phyloP scores from a whole-genome alignment of 257 asterid genomes.

The Thymus mandschuricus region DNA sequence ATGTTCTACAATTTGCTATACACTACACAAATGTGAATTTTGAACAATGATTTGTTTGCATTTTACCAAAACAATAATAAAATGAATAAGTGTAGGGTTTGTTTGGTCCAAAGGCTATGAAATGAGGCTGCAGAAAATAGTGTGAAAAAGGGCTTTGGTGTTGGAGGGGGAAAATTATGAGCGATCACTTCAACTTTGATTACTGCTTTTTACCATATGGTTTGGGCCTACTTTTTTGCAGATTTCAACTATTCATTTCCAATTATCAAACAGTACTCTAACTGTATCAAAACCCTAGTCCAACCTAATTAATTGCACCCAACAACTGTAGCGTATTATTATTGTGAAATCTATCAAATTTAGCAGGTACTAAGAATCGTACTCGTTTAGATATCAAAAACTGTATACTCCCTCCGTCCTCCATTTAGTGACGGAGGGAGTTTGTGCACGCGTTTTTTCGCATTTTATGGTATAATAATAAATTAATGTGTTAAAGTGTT shows the following conservation, averaged over 20 bases:
- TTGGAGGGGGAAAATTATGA: slow-evolving; percentile 36
- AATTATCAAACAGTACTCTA: slow-evolving; percentile 20
- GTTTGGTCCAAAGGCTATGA: slow-evolving; percentile 42
- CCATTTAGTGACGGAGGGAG: too few species aligned
- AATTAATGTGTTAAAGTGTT: too few species aligned
- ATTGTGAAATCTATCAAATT: too few species aligned
- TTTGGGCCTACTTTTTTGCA: slow-evolving; percentile 26
- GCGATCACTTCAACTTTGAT: slow-evolving; percentile 51
- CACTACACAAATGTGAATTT: not conserved
- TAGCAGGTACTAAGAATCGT: too few species aligned
- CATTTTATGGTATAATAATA: too few species aligned
- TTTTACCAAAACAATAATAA: too few species aligned
- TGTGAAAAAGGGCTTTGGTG: slow-evolving; percentile 11
- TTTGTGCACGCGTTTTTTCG: too few species aligned
- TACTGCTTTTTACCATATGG: slow-evolving; percentile 27
- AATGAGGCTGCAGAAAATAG: slow-evolving; percentile 37
- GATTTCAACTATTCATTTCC: slow-evolving; percentile 31
- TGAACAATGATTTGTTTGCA: not conserved
- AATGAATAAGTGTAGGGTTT: slow-evolving; percentile 4
- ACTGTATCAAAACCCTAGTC: not conserved
- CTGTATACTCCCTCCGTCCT: too few species aligned
- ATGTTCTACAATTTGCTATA: too few species aligned
- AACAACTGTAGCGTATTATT: too few species aligned
- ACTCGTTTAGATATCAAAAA: too few species aligned
- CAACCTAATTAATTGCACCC: not conserved